A percentile compares a stretch with the other conserved stretches of the same genome.
Conservation (phyloP, 257 asterid genomes). For the Rehmannia glutinosa region DNA sequence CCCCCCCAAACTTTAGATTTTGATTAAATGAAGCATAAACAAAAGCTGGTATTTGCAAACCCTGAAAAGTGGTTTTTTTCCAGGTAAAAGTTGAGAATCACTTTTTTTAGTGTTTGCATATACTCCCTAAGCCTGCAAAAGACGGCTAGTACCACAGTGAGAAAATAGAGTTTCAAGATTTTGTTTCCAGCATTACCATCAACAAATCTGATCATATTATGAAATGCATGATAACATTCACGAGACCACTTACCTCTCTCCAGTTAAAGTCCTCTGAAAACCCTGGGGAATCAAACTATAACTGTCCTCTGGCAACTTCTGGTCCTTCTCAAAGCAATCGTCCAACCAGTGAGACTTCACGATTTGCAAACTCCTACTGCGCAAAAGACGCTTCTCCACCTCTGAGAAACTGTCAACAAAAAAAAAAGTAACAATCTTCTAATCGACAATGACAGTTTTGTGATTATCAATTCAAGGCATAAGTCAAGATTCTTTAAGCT, state of each 20-base stretch:
- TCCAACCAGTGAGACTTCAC: constrained; percentile 76
- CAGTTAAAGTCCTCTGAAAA: constrained; percentile 30
- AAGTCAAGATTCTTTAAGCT: not conserved
- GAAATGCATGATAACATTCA: not conserved
- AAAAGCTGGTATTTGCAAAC: too few relatives aligned
- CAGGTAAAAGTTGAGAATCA: too few relatives aligned
- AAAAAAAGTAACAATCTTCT: constrained; percentile 12
- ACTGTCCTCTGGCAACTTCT: constrained; percentile 57
- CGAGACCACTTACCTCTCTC: constrained; percentile 40
- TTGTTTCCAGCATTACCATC: not conserved
- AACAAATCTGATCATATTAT: constrained; percentile 3
- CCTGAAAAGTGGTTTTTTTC: too few relatives aligned
- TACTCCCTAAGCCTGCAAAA: too few relatives aligned
- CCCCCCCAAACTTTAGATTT: too few relatives aligned
- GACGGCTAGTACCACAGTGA: too few relatives aligned
- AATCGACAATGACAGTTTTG: not conserved
- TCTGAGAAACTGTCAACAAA: constrained; percentile 53
- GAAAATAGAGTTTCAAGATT: not conserved
- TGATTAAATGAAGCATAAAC: too few relatives aligned
- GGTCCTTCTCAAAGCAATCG: constrained; percentile 50
- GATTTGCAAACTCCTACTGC: constrained; percentile 45
- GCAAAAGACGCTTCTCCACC: constrained; percentile 43
- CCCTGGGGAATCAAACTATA: constrained; percentile 56
- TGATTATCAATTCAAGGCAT: not conserved
- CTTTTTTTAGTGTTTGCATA: too few relatives aligned